Evolutionary conservation across 2,329 filamentous ascomycete species (phyloP).

Genomic region (Fusarium ramigenum): DNA sequence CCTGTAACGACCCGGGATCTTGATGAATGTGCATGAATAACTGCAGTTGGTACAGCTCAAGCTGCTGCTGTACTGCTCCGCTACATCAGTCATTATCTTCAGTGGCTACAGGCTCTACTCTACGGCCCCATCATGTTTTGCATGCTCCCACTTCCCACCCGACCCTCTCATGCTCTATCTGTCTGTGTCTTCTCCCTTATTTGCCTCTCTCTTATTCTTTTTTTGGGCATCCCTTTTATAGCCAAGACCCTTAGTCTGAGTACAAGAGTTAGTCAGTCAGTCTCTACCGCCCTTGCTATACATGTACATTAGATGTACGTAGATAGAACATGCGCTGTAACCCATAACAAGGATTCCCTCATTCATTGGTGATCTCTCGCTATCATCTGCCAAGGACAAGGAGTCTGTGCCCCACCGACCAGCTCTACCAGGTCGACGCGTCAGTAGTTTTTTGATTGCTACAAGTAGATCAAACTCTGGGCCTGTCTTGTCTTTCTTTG

Average conservation of each 20-base stretch:
- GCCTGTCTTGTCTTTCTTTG: slow-evolving; percentile 2
- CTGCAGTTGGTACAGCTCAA: background rate
- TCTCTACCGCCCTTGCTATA: slow-evolving; percentile 7
- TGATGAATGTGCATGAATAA: slow-evolving; percentile 14
- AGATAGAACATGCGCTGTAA: background rate
- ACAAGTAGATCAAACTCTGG: slow-evolving; percentile 26
- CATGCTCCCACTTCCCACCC: slow-evolving; percentile 18
- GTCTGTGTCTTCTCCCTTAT: background rate
- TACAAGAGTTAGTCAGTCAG: slow-evolving; percentile 19
- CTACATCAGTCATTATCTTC: slow-evolving; percentile 8
- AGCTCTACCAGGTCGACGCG: slow-evolving; percentile 35
- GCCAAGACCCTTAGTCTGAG: slow-evolving; percentile 19
- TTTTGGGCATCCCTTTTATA: slow-evolving; percentile 1
- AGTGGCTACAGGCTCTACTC: background rate
- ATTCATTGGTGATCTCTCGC: slow-evolving; percentile 15
- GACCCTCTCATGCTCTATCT: background rate
- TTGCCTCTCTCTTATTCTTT: slow-evolving; percentile 2
- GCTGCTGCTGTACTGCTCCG: background rate
- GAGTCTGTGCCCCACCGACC: slow-evolving; percentile 33
- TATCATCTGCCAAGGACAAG: slow-evolving; percentile 21
- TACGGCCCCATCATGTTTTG: slow-evolving; percentile 7
- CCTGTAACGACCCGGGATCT: slow-evolving; percentile 18
- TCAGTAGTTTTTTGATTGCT: slow-evolving; percentile 33
- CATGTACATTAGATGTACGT: background rate
- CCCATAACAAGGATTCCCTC: background rate